Conservation (phyloP, 306 rosid genomes). For the Vicia villosa region DNA sequence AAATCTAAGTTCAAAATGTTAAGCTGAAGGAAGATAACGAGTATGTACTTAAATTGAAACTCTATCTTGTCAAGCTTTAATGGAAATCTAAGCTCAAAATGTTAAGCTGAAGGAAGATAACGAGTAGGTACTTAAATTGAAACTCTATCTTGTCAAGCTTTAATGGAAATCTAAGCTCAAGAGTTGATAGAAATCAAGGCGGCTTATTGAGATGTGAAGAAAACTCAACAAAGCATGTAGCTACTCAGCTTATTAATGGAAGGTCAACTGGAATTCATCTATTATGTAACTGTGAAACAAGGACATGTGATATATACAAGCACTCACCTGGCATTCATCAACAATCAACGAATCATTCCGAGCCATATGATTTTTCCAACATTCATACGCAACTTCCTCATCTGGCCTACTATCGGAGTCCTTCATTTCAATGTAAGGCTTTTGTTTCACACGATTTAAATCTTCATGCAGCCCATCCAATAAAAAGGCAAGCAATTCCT, state of each 20-base stretch:
- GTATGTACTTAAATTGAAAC: conserved; percentile 26
- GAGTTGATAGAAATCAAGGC: conserved; percentile 13
- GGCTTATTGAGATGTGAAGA: conserved; percentile 6
- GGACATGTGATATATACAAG: conserved; percentile 14
- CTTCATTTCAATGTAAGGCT: conserved; percentile 97
- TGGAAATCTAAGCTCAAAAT: conserved; percentile 22
- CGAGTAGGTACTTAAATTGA: conserved; percentile 14
- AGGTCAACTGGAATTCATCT: conserved; percentile 26
- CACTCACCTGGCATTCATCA: conserved; percentile 97
- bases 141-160: conserved; percentile 34
- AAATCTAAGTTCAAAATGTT: conserved; percentile 23
- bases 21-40: conserved; percentile 17
- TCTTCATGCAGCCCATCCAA: conserved; percentile 99
- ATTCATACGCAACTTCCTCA: conserved; percentile 89
- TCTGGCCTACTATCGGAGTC: conserved; percentile 91
- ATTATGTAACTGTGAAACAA: conserved; percentile 20
- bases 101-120: conserved; percentile 21
- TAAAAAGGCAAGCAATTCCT: conserved; percentile 99
- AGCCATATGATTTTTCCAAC: conserved; percentile 97
- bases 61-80: conserved; percentile 31
- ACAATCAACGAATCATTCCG: conserved; percentile 98
- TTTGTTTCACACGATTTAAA: conserved; percentile 95
- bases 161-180: conserved; percentile 10
- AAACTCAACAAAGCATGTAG: conserved; percentile 17
- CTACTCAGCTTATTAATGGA: conserved; percentile 5